These are phyloP conservation scores for Dothistroma septosporum DNA, from an alignment of 2,329 filamentous ascomycete species.

Conservation along the genomic window DNA sequence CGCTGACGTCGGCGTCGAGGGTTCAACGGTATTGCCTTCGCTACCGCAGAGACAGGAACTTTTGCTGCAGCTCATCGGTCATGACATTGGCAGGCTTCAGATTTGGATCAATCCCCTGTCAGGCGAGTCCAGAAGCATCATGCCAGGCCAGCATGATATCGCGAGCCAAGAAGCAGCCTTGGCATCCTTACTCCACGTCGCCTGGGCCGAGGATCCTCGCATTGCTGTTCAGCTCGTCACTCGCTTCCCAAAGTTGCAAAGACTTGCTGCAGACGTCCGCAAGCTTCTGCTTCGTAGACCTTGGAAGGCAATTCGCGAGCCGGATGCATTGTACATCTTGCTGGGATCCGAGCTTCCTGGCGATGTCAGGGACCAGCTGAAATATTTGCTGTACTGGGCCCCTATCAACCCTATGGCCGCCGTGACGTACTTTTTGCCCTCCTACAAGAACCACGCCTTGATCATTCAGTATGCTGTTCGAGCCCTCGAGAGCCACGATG, in stretches of 20 bases:
- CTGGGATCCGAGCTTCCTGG: constrained; percentile 70
- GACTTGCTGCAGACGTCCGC: constrained; percentile 70
- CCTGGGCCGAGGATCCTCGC: constrained; percentile 80
- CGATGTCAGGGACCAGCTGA: constrained; percentile 80
- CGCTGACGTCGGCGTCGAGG: constrained; percentile 52
- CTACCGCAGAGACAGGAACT: constrained; percentile 77
- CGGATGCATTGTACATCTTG: constrained; percentile 77
- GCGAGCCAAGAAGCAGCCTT: constrained; percentile 40
- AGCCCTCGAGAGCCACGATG: constrained; percentile 84
- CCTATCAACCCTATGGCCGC: constrained; percentile 90
- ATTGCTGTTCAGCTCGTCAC: constrained; percentile 81
- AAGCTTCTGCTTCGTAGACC: constrained; percentile 77
- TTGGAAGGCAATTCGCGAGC: constrained; percentile 73
- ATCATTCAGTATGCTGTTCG: constrained; percentile 96
- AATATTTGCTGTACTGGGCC: constrained; percentile 91
- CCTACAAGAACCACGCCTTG: constrained; percentile 86
- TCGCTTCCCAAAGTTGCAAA: constrained; percentile 68
- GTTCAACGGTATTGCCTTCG: constrained; percentile 55
- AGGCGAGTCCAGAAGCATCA: constrained; percentile 46
- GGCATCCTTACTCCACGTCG: constrained; percentile 65
- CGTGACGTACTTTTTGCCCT: constrained; percentile 86
- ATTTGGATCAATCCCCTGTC: constrained; percentile 88
- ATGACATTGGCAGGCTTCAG: constrained; percentile 74
- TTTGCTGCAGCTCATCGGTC: constrained; percentile 73
- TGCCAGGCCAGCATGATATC: constrained; percentile 30